Base-by-base conservation (phyloP, 1,284 basidiomycete genomes). In the Exobasidium cylindrosporum region DNA sequence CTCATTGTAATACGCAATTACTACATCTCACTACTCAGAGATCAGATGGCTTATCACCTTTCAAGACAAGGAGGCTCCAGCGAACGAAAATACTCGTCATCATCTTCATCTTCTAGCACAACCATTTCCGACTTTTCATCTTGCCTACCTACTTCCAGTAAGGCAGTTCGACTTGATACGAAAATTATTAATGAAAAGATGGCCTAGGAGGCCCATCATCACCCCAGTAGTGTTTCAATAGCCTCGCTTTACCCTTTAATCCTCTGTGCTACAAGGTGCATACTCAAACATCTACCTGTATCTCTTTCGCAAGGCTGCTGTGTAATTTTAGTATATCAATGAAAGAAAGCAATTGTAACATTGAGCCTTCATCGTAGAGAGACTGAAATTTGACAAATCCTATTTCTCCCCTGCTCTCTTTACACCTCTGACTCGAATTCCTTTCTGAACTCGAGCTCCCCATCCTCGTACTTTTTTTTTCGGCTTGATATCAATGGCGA, bases 401-500 rank as follows among this genome's bases (percentile, higher is more conserved):
- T 55, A 69, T 64, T 74, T 74, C 66, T 76, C 74, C 35, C 74
- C 74, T 1, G 70, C 70, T 55, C 73, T 67, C 57, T 66, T 69
- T 31, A 64, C 58, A 52, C 74, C 74, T 21, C 72, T 65, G 23
- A 76, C 71, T 31, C 74, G 69, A 52, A 72, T 70, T 6, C 89
- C 88, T 63, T 88, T 84, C 74, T 90, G 89, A 3, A 90, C 87
- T 32, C 85, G 83, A 5, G 89, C 87, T 0, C 86, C 86, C 72
- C 84, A 83, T 56, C 85, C 86, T 57, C 89, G 83, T 71, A 89
- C 84, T 65, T 85, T 88, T 82, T 89, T 91, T 81, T 85, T 88
- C 14, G 87, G 85, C 70, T 81, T 85, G 10, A 84, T 77, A 55
- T 87, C 85, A 67, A 88, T 85, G 3, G 86, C 87, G 76, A 89